Evolutionary conservation across 73 alveolate genomes (phyloP).

Genomic region (Effrenium voratum): DNA sequence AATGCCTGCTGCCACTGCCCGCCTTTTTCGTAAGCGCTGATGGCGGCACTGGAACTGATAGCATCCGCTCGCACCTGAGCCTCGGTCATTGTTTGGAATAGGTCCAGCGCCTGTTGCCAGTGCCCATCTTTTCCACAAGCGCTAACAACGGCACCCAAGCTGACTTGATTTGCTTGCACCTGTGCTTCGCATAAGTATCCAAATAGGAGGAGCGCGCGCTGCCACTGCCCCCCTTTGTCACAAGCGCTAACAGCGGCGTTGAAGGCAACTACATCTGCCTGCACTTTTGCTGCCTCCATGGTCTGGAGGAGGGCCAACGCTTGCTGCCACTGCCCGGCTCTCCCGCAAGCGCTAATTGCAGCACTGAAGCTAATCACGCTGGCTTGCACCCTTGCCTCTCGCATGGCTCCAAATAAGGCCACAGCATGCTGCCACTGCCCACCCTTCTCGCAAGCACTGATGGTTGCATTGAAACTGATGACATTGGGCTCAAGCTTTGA

Average conservation of each 20-base stretch:
- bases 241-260: constrained; percentile 18
- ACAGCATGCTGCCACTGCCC: background rate
- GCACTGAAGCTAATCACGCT: background rate
- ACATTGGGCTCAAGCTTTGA: no score
- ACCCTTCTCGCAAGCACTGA: no score
- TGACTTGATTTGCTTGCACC: background rate
- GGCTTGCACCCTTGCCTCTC: background rate
- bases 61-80: background rate
- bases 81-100: background rate
- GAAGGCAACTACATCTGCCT: background rate
- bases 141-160: background rate
- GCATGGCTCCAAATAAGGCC: background rate
- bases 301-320: background rate
- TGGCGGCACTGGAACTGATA: constrained; percentile 1
- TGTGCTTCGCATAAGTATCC: background rate
- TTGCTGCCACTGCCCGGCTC: constrained; percentile 9
- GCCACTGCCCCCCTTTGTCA: background rate
- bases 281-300: background rate
- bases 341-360: background rate
- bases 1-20: constrained; percentile 16
- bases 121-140: background rate
- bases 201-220: background rate
- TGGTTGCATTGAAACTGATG: no score
- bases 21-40: background rate
- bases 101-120: background rate